Evolutionary conservation across 495 filamentous ascomycete species (phyloP).

Genomic region (Aspergillus diversus): DNA sequence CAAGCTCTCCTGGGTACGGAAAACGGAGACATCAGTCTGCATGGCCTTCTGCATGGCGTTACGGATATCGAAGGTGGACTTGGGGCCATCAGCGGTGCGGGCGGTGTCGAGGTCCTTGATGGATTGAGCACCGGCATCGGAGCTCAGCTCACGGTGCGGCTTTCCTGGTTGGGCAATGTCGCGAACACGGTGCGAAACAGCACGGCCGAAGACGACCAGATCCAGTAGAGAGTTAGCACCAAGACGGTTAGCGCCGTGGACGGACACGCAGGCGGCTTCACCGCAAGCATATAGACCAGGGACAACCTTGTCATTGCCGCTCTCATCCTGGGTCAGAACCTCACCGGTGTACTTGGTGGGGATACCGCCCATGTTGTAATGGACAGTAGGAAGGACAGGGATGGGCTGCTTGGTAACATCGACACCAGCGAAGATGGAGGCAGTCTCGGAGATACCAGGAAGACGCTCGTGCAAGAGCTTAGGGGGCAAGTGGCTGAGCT

Average conservation of each 20-base stretch:
- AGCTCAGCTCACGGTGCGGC: constrained; percentile 72
- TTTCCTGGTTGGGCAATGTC: constrained; percentile 83
- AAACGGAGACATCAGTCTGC: constrained; percentile 96
- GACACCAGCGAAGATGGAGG: constrained; percentile 93
- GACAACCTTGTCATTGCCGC: constrained; percentile 88
- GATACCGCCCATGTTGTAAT: constrained; percentile 99
- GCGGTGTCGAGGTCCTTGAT: constrained; percentile 86
- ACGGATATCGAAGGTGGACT: constrained; percentile 83
- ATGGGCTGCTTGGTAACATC: constrained; percentile 97
- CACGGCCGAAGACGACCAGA: constrained; percentile 94
- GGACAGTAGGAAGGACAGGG: constrained; percentile 93
- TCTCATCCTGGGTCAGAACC: constrained; percentile 81
- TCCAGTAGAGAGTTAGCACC: constrained; percentile 98
- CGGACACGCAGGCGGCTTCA: constrained; percentile 95
- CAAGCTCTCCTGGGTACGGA: constrained; percentile 89
- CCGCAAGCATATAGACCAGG: constrained; percentile 95
- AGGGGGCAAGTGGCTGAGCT: constrained; percentile 89
- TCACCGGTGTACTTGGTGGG: constrained; percentile 96
- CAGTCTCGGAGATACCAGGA: constrained; percentile 97
- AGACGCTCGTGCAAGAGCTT: constrained; percentile 94
- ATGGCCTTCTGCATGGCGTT: constrained; percentile 96
- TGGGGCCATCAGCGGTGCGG: constrained; percentile 81
- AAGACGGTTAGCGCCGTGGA: constrained; percentile 96
- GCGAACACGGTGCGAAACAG: constrained; percentile 92
- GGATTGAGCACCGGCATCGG: constrained; percentile 83